phyloP scores from a whole-genome alignment of 306 rosid genomes.

The Rubus idaeus region DNA sequence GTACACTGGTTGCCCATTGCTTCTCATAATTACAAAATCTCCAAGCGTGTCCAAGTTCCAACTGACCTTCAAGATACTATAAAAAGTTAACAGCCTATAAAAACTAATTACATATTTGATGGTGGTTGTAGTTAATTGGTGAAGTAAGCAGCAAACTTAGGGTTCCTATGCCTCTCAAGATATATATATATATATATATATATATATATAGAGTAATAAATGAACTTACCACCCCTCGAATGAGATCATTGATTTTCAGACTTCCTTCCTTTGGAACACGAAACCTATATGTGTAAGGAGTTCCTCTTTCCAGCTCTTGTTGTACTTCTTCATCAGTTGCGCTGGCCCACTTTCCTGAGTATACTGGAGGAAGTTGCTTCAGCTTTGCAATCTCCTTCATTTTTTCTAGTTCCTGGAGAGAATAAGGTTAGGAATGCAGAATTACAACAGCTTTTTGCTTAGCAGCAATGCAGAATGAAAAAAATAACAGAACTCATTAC shows the following conservation, averaged over 20 bases:
- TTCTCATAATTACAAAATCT: constrained; percentile 96
- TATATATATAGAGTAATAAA: not conserved
- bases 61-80: constrained; percentile 92
- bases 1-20: constrained; percentile 97
- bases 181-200: not conserved
- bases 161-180: not conserved
- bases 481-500: not conserved
- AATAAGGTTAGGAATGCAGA: constrained; percentile 11
- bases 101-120: constrained; percentile 14
- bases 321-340: constrained; percentile 69
- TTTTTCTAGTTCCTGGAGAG: constrained; percentile 72
- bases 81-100: constrained; percentile 46
- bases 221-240: constrained; percentile 79
- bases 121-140: constrained; percentile 7
- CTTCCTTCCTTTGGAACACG: constrained; percentile 78
- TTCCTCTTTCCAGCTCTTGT: constrained; percentile 71
- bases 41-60: constrained; percentile 99
- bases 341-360: constrained; percentile 80
- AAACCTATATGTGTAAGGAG: constrained; percentile 75
- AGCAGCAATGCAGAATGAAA: not conserved
- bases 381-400: constrained; percentile 88
- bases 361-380: constrained; percentile 80
- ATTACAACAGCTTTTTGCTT: not conserved
- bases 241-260: constrained; percentile 80
- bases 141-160: constrained; percentile 1